Base-by-base conservation (phyloP, 805 yeast genomes). In the Metschnikowia similis region DNA sequence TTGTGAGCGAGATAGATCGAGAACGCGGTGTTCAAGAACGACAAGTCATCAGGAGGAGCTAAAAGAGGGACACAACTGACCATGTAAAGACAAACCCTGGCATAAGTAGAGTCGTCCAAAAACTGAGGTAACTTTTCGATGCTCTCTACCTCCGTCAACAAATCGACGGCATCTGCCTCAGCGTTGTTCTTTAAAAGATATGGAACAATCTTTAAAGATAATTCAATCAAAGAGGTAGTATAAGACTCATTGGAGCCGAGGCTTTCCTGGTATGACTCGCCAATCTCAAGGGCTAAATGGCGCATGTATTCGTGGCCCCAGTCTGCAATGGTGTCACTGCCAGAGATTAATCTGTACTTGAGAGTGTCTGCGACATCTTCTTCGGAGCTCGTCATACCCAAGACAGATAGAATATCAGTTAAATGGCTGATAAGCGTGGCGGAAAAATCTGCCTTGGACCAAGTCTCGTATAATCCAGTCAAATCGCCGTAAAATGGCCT, bases 221-320 rank as follows among this genome's bases (percentile, higher is more conserved):
- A 76, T 42, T 79, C 75, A 48, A 86, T 69, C 55, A 94, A 74
- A 38, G 77, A 74, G 8, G 61, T 59, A 30, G 66, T 66, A 35
- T 62, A 56, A 5, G 50, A 64, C 48, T 72, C 76, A 42, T 71
- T 71, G 4, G 58, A 45, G 13, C 75, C 76, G 52, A 64, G 53
- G 54, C 65, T 57, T 53, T 78, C 83, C 58, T 82, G 84, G 67
- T 83, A 87, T 48, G 86, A 87, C 63, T 87, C 92, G 52, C 99
- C 98, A 59, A 94, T 89, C 70, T 94, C 97, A 53, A 94, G 74
- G 2, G 99, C 96, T 62, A 94, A 77, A 71, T 94, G 98, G 65
- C 99, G 90, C 62, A 92, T 82, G 66, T 94, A 94, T 70, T 94
- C 99, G 66, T 94, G 98, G 41, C 99, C 99, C 99, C 99, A 94